These are phyloP conservation scores for Pseudonitzschia delicatissima DNA, from an alignment of 108 stramenopile species.

Conservation along the genomic window DNA sequence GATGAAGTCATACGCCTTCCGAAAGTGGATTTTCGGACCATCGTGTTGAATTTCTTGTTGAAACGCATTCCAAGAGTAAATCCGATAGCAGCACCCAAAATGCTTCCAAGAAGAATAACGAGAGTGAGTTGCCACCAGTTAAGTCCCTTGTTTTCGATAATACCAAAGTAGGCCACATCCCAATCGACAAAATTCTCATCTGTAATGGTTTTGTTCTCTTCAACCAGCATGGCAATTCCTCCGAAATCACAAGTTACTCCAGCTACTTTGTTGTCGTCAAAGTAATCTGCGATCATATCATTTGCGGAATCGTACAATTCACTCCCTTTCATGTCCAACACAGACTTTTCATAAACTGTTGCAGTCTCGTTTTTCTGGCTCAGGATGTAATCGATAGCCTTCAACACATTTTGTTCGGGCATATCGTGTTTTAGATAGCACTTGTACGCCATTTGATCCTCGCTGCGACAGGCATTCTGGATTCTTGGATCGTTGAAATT, in stretches of 20 bases:
- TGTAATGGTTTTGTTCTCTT: constrained; percentile 42
- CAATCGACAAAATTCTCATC: constrained; percentile 48
- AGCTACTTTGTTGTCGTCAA: constrained; percentile 39
- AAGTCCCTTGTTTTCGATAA: constrained; percentile 26
- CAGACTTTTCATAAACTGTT: constrained; percentile 21
- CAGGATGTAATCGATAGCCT: constrained; percentile 50
- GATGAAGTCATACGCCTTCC: constrained; percentile 28
- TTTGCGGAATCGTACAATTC: constrained; percentile 58
- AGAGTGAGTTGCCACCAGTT: constrained; percentile 19
- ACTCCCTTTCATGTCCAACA: constrained; percentile 43
- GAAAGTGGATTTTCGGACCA: constrained; percentile 27
- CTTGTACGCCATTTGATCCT: constrained; percentile 50
- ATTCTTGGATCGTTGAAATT: constrained; percentile 60
- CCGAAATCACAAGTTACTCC: constrained; percentile 88
- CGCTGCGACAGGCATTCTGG: constrained; percentile 52
- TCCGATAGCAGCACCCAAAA: constrained; percentile 43
- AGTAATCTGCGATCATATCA: constrained; percentile 46
- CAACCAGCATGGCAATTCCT: constrained; percentile 65
- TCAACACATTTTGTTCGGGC: constrained; percentile 39
- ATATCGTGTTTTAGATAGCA: constrained; percentile 58
- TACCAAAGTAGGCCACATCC: constrained; percentile 53
- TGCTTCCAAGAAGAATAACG: constrained; percentile 40
- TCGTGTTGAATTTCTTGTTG: constrained; percentile 53
- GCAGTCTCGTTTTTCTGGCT: constrained; percentile 22
- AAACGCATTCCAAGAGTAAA: constrained; percentile 67